phyloP scores from a whole-genome alignment of 345 rosid species.

The Arabidopsis suecica region DNA sequence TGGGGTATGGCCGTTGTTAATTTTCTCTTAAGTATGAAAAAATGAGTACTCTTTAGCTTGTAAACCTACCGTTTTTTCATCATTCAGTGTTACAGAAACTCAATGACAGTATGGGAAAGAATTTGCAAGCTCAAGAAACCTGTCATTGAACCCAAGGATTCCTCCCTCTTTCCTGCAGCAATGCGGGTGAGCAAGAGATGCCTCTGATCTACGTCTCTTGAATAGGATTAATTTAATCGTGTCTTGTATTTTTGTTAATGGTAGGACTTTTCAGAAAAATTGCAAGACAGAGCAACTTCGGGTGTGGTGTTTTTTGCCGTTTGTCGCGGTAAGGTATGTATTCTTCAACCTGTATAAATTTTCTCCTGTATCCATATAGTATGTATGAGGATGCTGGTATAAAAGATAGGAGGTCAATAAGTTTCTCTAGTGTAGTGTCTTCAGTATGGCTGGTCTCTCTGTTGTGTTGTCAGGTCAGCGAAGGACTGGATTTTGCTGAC shows the following conservation, averaged over 20 bases:
- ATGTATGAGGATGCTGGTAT: constrained; percentile 18
- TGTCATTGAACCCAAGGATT: constrained; percentile 92
- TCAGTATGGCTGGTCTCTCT: constrained; percentile 29
- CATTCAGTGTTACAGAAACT: constrained; percentile 58
- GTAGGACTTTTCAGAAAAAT: constrained; percentile 85
- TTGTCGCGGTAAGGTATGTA: constrained; percentile 95
- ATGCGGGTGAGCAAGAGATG: constrained; percentile 63
- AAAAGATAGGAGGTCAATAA: constrained; percentile 17
- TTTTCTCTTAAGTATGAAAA: constrained; percentile 31
- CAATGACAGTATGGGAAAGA: constrained; percentile 92
- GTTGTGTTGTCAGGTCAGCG: constrained; percentile 79
- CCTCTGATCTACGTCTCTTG: constrained; percentile 22
- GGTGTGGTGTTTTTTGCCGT: constrained; percentile 97
- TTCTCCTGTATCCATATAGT: not conserved
- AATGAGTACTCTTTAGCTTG: constrained; percentile 26
- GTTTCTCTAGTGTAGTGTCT: constrained; percentile 20
- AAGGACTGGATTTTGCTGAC: constrained; percentile 98
- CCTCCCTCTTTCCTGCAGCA: constrained; percentile 72
- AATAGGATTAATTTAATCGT: not conserved
- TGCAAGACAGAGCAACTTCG: constrained; percentile 71
- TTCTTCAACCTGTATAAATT: constrained; percentile 22
- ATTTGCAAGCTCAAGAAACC: constrained; percentile 91
- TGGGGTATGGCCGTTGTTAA: constrained; percentile 55
- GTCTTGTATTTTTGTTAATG: constrained; percentile 26
- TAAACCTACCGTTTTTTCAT: constrained; percentile 36